Base-by-base conservation (phyloP, 2,329 filamentous ascomycete species). In the Phaeosphaeriaceae sp. region DNA sequence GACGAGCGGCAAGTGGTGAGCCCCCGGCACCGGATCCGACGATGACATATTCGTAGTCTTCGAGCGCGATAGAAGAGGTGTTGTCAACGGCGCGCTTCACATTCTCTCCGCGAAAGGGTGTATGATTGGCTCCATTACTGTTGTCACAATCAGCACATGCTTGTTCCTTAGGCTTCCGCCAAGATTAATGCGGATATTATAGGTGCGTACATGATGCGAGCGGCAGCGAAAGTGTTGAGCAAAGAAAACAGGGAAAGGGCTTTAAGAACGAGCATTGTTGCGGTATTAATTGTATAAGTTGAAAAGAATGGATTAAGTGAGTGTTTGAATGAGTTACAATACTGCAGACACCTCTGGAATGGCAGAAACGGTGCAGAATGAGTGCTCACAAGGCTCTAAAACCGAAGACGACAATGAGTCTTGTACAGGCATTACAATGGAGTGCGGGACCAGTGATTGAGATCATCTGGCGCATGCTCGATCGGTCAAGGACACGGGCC, bases 11-110 rank as follows among this genome's bases (percentile, higher is more conserved):
- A 5, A 89, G 72, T 8, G 86, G 86, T 17, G 83, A 86, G 49
- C 86, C 87, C 13, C 86, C 86, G 7, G 86, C 80, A 3, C 87
- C 86, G 5, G 85, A 86, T 11, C 86, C 86, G 40, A 89, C 84
- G 17, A 89, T 79, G 30, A 89, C 78, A 75, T 87, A 89, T 54
- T 89, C 87, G 65, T 89, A 89, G 23, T 63, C 60, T 13, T 67
- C 52, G 26, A 68, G 59, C 7, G 61, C 62, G 4, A 53, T 60
- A 3, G 50, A 51, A 42, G 66, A 59, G 30, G 59, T 49, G 26
- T 58, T 63, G 30, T 58, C 30, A 2, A 53, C 7, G 5, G 64
- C 60, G 51, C 67, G 65, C 56, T 68, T 70, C 21, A 67, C 64
- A 46, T 68, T 68, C 2, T 44, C 54, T 8, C 65, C 65, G 10